Percentiles rank a stretch among this genome's conserved stretches.
phyloP scores from a whole-genome alignment of 2,329 filamentous ascomycete species.

The Penicillium vulpinum region DNA sequence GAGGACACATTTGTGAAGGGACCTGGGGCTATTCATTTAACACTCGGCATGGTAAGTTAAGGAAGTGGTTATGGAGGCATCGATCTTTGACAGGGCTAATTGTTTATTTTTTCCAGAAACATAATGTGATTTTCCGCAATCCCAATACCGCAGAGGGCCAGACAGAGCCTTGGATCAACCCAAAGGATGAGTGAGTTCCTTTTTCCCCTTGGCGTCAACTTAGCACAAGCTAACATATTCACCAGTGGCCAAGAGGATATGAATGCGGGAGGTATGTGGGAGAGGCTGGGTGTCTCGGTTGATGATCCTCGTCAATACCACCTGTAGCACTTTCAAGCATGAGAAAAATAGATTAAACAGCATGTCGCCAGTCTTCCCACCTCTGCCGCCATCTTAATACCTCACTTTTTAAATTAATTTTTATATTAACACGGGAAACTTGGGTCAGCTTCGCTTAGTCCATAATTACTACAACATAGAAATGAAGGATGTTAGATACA shows the following conservation, averaged over 20 bases:
- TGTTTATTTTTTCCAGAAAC: constrained; percentile 27
- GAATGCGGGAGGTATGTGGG: constrained; percentile 40
- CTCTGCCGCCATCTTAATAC: not conserved
- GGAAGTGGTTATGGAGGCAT: not conserved
- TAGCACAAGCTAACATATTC: not conserved
- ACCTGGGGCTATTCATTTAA: constrained; percentile 37
- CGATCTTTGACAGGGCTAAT: constrained; percentile 3
- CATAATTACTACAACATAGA: not conserved
- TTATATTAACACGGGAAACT: not conserved
- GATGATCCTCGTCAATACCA: constrained; percentile 36
- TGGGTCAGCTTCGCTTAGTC: not conserved
- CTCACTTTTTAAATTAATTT: too few relatives aligned
- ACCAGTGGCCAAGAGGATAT: constrained; percentile 39
- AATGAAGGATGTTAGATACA: not conserved
- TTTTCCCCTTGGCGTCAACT: too few relatives aligned
- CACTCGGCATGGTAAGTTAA: constrained; percentile 35
- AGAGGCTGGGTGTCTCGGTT: constrained; percentile 32
- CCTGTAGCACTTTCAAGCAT: constrained; percentile 19
- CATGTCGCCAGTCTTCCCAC: too few relatives aligned
- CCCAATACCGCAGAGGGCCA: constrained; percentile 36
- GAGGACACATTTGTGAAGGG: constrained; percentile 28
- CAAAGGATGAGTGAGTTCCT: constrained; percentile 35
- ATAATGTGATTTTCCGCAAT: constrained; percentile 41
- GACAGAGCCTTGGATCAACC: constrained; percentile 35
- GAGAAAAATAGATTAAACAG: too few relatives aligned